A percentile compares a stretch with the other conserved stretches of the same genome.
Evolutionary conservation across 2,329 filamentous ascomycete genomes (phyloP).

Genomic region (Aspergillus glaucus): DNA sequence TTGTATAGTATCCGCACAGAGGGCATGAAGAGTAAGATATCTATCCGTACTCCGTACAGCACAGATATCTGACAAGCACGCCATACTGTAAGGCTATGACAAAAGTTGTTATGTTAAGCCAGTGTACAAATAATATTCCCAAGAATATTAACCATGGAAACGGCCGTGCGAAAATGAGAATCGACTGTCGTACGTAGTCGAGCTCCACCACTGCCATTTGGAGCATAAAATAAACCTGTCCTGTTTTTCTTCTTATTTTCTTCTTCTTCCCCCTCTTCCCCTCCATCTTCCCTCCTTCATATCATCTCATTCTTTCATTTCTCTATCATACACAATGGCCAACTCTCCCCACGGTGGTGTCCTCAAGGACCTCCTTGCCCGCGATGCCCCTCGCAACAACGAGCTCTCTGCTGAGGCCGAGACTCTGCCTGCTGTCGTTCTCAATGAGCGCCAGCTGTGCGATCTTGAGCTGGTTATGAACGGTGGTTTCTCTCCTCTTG

Average conservation of each 20-base stretch:
- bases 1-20: neutral
- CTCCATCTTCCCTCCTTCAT: constrained; percentile 3
- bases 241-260: constrained; percentile 4
- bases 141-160: too few species aligned
- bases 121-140: too few species aligned
- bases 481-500: constrained; percentile 93
- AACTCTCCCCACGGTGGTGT: constrained; percentile 73
- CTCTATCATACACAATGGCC: constrained; percentile 35
- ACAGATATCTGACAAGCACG: too few species aligned
- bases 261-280: constrained; percentile 3
- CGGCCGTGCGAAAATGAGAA: constrained; percentile 1
- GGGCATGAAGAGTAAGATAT: neutral
- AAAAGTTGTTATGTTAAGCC: too few species aligned
- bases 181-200: constrained; percentile 7
- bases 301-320: constrained; percentile 5
- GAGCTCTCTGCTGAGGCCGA: constrained; percentile 81
- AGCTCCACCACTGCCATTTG: constrained; percentile 8
- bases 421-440: constrained; percentile 71
- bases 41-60: too few species aligned
- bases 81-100: too few species aligned
- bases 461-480: constrained; percentile 96
- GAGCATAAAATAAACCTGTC: constrained; percentile 1
- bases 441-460: constrained; percentile 92
- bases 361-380: constrained; percentile 95
- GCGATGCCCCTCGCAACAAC: constrained; percentile 76